Evolutionary conservation across 305 asterid species (phyloP), one percentile per base, ranked within the genome.

Genomic region (Fraxinus albicans): DNA sequence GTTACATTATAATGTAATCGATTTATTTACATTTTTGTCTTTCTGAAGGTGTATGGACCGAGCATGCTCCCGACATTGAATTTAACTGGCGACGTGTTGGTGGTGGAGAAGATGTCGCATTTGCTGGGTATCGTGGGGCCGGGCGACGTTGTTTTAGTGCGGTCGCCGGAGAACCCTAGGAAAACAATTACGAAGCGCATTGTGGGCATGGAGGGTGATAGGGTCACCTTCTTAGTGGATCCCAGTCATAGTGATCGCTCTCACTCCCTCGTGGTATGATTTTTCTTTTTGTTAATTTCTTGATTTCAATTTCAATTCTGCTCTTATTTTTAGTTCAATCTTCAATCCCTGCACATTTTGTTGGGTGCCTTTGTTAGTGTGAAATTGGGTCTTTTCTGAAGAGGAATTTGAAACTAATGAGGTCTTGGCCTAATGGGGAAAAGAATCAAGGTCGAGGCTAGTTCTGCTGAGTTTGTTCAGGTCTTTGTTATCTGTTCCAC

Each of bases 1-100:
- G 70, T 27, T 55, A 47, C 34, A 42, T 19, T 38, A 70, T 23
- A 47, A 3, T 58, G 15, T 67, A 23, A 36, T 76, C 34, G 47
- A 12, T 31, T 82, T 5, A 2, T 67, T 17, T 73, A 63, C 17
- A 63, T 23, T 63, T 55, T 40, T 82, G 65, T 25, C 23, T n/a
- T 73, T n/a, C n/a, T 76, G 70, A 42, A 95, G 98, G 98, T 91
- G 29, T 91, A 90, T 80, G 98, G 99, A 17, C 97, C 98, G 55
- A 94, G 98, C 89, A 95, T 96, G 99, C 90, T 96, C 0, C 99
- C 99, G 58, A 93, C 98, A 3, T 42, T 96, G 91, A 94, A 94
- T 86, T 79, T 96, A 81, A 91, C 98, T 21, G 98, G 99, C 60
- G 99, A 96, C 84, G 95, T 96, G 75, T 75, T 93, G 81, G 86